Base-by-base conservation (phyloP, 306 rosid species). In the Medicago arabica region DNA sequence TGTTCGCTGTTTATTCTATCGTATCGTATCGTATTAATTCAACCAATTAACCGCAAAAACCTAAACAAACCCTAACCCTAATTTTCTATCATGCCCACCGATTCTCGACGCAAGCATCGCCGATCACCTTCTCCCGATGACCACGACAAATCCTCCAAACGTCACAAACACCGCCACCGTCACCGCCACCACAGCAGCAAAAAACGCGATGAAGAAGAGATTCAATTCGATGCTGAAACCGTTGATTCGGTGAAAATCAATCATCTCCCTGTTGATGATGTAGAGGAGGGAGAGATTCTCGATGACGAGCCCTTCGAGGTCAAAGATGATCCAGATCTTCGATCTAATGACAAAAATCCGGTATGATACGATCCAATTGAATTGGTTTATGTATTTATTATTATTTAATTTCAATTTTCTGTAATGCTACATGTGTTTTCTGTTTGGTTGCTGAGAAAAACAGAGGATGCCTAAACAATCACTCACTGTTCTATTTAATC, bases 201-300 rank as follows among this genome's bases (percentile, higher is more conserved):
- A 28, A 89, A 81, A 72, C 87, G 74, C 75, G 96, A 83, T 0
- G 77, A 61, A 21, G 88, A 82, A 28, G 88, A 82, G 25, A 64
- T n/a, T 63, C 80, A 77, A 71, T 68, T 7, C 39, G 87, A 78
- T 5, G 78, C 15, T 2, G 87, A 76, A 76, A 84, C 80, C 8
- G 38, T 73, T 55, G 88, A 53, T 28, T 51, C 66, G 64, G 65
- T 76, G 31, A 71, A 76, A 16, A 31, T 28, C 6, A 74, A 36
- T 55, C 53, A 71, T 70, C 80, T 62, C 14, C 83, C 75, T 2
- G 88, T 81, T 1, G 96, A 91, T 43, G 98, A 93, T 15, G 87
- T 93, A 8, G 98, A 93, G 84, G 98, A 93, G 81, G 98, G 98
- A 69, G 98, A 93, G 84, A 93, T 93, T 86, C 94, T 91, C 25